phyloP scores from a whole-genome alignment of 768 basidiomycete species.

The Neoboletus brunneissimus region DNA sequence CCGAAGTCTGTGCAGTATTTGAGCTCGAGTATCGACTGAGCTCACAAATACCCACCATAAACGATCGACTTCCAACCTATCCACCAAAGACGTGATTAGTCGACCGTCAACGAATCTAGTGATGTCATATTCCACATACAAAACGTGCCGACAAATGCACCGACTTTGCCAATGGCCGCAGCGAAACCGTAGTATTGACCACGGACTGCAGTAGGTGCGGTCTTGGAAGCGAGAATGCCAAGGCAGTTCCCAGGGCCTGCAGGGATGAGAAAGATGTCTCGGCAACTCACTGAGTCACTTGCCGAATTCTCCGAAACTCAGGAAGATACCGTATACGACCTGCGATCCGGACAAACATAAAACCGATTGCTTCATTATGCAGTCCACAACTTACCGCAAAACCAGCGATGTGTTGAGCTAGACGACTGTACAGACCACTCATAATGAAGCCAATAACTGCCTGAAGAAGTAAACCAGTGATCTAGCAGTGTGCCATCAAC shows the following conservation, averaged over 20 bases:
- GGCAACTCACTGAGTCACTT: conserved; percentile 9
- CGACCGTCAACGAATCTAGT: not conserved
- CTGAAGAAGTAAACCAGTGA: conserved; percentile 63
- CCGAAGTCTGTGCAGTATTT: conserved; percentile 50
- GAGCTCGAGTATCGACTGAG: not conserved
- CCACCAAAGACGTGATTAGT: conserved; percentile 2
- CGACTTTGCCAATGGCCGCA: conserved; percentile 82
- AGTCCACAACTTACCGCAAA: conserved; percentile 55
- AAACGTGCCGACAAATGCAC: conserved; percentile 83
- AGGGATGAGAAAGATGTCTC: not conserved
- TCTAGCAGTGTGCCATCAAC: conserved; percentile 38
- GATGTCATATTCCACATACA: conserved; percentile 40
- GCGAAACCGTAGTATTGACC: conserved; percentile 86
- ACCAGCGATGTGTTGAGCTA: conserved; percentile 63
- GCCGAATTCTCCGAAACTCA: conserved; percentile 86
- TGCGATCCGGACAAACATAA: conserved; percentile 19
- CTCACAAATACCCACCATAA: conserved; percentile 38
- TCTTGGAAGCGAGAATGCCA: conserved; percentile 83
- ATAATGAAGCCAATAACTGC: conserved; percentile 84
- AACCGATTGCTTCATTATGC: not conserved
- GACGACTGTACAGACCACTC: conserved; percentile 71
- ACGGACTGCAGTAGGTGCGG: conserved; percentile 79
- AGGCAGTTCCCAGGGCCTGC: conserved; percentile 80
- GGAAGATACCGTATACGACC: conserved; percentile 89
- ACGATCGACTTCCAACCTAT: conserved; percentile 69